Evolutionary conservation across 1,284 basidiomycete genomes (phyloP).

Genomic region (Rhodotorula sp.): DNA sequence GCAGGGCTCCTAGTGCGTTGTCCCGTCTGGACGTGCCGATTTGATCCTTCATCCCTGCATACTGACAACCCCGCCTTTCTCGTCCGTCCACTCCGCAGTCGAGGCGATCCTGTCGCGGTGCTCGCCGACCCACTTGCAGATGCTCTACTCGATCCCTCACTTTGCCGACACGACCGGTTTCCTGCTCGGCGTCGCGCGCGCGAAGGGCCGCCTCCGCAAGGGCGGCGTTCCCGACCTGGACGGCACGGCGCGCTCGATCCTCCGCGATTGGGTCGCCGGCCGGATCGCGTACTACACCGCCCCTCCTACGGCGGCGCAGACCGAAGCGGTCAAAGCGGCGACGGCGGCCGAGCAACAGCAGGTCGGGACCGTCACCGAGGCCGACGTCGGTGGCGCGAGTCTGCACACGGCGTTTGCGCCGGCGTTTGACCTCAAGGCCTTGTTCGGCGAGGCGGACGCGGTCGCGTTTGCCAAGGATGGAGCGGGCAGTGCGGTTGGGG

Average conservation of each 20-base stretch:
- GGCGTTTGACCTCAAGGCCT: slow-evolving; percentile 69
- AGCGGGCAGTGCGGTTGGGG: slow-evolving; percentile 47
- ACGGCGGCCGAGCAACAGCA: slow-evolving; percentile 49
- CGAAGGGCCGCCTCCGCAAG: slow-evolving; percentile 79
- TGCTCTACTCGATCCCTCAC: slow-evolving; percentile 79
- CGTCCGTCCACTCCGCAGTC: slow-evolving; percentile 55
- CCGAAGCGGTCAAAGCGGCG: slow-evolving; percentile 57
- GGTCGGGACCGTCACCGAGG: slow-evolving; percentile 62
- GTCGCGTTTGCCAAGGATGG: slow-evolving; percentile 63
- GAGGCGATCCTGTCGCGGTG: slow-evolving; percentile 79
- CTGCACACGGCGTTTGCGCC: slow-evolving; percentile 65
- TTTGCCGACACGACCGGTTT: slow-evolving; percentile 74
- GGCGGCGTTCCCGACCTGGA: slow-evolving; percentile 89
- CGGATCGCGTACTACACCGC: slow-evolving; percentile 85
- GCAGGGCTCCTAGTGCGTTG: slow-evolving; percentile 73
- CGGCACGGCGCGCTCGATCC: slow-evolving; percentile 75
- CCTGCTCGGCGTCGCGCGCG: slow-evolving; percentile 83
- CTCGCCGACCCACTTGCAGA: slow-evolving; percentile 65
- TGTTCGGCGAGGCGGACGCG: slow-evolving; percentile 71
- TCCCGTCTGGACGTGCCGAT: slow-evolving; percentile 2
- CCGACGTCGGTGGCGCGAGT: slow-evolving; percentile 71
- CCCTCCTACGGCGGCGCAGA: slow-evolving; percentile 70
- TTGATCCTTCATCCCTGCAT: not conserved
- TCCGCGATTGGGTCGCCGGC: slow-evolving; percentile 94
- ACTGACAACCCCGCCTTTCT: not conserved